A percentile compares a stretch with the other conserved stretches of the same genome.
These are phyloP conservation scores for Beta macrorhiza DNA, from an alignment of 179 eudicot species.

Conservation along the genomic window DNA sequence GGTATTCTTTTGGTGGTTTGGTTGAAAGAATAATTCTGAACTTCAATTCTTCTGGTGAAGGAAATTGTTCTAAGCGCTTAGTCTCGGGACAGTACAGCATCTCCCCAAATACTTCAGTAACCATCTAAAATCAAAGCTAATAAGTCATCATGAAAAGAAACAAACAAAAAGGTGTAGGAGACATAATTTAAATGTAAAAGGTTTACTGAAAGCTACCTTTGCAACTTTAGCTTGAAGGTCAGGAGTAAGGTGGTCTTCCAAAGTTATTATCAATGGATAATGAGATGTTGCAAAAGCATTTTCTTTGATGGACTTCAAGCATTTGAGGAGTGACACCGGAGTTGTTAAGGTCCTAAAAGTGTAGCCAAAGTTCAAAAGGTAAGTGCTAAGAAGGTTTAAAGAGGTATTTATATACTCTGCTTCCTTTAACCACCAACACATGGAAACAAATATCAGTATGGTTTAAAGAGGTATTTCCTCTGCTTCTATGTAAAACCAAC, in stretches of 20 bases:
- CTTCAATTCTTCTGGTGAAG: conserved; percentile 71
- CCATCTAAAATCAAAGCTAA: conserved; percentile 39
- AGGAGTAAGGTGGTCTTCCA: conserved; percentile 60
- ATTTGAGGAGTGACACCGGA: conserved; percentile 51
- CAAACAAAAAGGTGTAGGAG: conserved; percentile 8
- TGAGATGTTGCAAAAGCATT: conserved; percentile 51
- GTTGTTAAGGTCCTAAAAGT: conserved; percentile 52
- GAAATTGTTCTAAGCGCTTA: conserved; percentile 42
- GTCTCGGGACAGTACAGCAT: conserved; percentile 46
- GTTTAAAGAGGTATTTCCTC: no score
- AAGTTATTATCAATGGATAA: conserved; percentile 54
- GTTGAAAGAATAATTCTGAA: conserved; percentile 60
- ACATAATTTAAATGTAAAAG: neutral
- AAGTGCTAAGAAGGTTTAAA: neutral
- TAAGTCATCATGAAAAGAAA: neutral
- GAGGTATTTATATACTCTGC: neutral
- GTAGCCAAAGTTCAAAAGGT: neutral
- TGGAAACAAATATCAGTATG: no score
- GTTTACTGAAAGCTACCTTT: conserved; percentile 33
- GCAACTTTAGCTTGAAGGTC: conserved; percentile 62
- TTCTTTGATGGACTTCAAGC: conserved; percentile 51
- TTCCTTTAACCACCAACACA: no score
- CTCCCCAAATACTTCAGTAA: conserved; percentile 54
- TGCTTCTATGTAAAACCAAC: no score
- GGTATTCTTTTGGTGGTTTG: conserved; percentile 71